phyloP scores from a whole-genome alignment of 257 asterid genomes.

The Nicotiana noctiflora region DNA sequence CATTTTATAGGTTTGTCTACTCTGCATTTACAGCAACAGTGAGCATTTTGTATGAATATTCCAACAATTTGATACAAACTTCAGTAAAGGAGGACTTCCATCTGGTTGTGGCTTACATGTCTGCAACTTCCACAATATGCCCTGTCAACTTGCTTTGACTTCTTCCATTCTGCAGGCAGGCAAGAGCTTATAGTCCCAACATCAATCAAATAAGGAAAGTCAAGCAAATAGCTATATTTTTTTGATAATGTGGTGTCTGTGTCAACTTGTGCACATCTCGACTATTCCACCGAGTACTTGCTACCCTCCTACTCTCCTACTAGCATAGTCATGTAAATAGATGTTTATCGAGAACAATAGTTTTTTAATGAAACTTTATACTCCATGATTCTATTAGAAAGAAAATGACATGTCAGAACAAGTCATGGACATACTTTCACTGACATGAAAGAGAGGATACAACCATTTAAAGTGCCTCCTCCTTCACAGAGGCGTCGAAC shows the following conservation, averaged over 20 bases:
- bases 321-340: not conserved
- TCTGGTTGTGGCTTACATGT: conserved; percentile 36
- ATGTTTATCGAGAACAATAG: not conserved
- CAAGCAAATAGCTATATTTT: not conserved
- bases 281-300: too few relatives aligned
- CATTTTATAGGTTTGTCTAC: not conserved
- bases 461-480: conserved; percentile 39
- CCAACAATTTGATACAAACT: too few relatives aligned
- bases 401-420: conserved; percentile 4
- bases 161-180: conserved; percentile 37
- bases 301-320: not conserved
- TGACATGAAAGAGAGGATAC: conserved; percentile 22
- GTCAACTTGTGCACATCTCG: not conserved
- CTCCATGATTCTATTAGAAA: conserved; percentile 13
- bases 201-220: conserved; percentile 2
- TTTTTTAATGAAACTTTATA: not conserved
- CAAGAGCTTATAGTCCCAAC: conserved; percentile 8
- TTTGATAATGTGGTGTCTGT: not conserved
- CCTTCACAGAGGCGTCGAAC: conserved; percentile 29
- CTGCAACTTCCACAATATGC: conserved; percentile 14
- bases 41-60: not conserved
- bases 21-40: not conserved
- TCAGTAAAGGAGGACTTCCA: not conserved
- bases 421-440: conserved; percentile 19
- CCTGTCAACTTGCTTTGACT: conserved; percentile 24